Conservation (phyloP, 495 filamentous ascomycete genomes). For the Penicillium coffeae region DNA sequence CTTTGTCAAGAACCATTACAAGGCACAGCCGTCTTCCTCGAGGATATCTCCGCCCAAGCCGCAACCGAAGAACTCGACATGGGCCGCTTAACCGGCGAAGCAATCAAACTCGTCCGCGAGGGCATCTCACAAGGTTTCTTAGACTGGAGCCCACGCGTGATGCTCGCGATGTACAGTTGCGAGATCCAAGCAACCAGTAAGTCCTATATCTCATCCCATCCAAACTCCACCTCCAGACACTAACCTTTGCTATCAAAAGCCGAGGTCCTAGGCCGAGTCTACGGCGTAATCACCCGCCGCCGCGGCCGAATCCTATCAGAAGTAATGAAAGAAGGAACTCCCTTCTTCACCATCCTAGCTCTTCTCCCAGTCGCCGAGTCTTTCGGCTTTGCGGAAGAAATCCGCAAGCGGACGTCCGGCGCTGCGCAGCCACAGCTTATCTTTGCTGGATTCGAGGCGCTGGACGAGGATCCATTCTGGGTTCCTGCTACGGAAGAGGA, state of each 20-base stretch:
- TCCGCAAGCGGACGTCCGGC: constrained; percentile 88
- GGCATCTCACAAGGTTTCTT: constrained; percentile 85
- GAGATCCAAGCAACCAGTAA: constrained; percentile 93
- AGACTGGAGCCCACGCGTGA: constrained; percentile 89
- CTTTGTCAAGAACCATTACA: constrained; percentile 93
- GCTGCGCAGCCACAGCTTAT: constrained; percentile 88
- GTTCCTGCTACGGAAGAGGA: constrained; percentile 95
- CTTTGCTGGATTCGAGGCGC: constrained; percentile 85
- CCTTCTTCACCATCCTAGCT: constrained; percentile 89
- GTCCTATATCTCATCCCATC: constrained; percentile 24
- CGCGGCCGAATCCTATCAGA: constrained; percentile 87
- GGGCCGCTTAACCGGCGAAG: constrained; percentile 83
- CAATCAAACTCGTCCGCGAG: constrained; percentile 81
- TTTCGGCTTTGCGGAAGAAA: constrained; percentile 94
- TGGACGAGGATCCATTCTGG: constrained; percentile 96
- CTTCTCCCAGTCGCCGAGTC: constrained; percentile 87
- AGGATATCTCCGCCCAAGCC: constrained; percentile 62
- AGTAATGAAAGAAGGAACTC: constrained; percentile 88
- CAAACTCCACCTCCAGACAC: constrained; percentile 5
- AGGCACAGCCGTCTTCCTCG: constrained; percentile 87
- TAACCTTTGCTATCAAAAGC: constrained; percentile 42
- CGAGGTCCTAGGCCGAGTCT: constrained; percentile 92
- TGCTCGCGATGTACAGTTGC: constrained; percentile 97
- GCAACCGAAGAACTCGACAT: constrained; percentile 64
- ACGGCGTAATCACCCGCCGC: constrained; percentile 86